Percentiles rank a stretch among this genome's conserved stretches.
Evolutionary conservation across 805 yeast genomes (phyloP).

Genomic region (Priceomyces haplophilus): DNA sequence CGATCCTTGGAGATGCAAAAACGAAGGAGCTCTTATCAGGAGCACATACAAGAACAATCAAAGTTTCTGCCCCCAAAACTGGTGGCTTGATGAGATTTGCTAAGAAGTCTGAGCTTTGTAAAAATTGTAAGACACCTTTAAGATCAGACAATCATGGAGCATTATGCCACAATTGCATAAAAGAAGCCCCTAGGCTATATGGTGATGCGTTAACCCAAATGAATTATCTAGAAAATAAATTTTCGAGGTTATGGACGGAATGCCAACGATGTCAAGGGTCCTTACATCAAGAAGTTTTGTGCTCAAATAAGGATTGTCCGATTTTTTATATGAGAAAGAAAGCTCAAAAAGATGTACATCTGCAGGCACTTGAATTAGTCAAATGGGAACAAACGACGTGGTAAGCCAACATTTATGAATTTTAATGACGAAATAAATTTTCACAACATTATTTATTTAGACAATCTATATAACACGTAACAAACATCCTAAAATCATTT

Average conservation of each 20-base stretch:
- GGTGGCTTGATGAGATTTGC: conserved; percentile 94
- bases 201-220: conserved; percentile 77
- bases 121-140: conserved; percentile 82
- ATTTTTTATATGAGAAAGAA: conserved; percentile 95
- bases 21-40: conserved; percentile 82
- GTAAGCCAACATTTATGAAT: conserved; percentile 23
- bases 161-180: conserved; percentile 74
- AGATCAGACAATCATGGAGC: conserved; percentile 60
- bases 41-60: conserved; percentile 76
- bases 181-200: conserved; percentile 72
- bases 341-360: conserved; percentile 68
- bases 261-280: conserved; percentile 98
- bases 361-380: conserved; percentile 54
- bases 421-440: not conserved
- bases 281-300: conserved; percentile 89
- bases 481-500: not conserved
- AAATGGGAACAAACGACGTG: conserved; percentile 65
- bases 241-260: conserved; percentile 92
- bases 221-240: conserved; percentile 76
- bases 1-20: conserved; percentile 82
- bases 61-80: conserved; percentile 67
- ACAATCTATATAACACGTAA: not conserved
- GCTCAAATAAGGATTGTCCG: conserved; percentile 95
- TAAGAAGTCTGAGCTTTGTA: conserved; percentile 82
- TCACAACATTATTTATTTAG: not conserved